These are phyloP conservation scores for Aspergillus versicolor DNA, from an alignment of 2,329 filamentous ascomycete genomes.

Conservation along the genomic window DNA sequence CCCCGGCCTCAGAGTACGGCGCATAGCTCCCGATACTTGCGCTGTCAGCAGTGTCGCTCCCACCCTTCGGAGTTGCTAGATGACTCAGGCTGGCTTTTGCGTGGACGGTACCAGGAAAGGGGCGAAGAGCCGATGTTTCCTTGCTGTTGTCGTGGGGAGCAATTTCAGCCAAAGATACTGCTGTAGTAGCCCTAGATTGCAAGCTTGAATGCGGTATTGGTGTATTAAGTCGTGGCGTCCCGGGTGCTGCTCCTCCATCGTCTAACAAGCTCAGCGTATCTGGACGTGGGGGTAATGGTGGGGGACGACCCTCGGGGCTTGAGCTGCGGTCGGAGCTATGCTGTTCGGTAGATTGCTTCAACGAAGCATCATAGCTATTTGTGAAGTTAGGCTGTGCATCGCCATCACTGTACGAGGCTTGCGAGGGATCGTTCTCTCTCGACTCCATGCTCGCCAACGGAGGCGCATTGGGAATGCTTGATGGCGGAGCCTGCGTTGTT, in stretches of 20 bases:
- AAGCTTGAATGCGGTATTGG: conserved; percentile 35
- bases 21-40: conserved; percentile 52
- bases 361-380: conserved; percentile 7
- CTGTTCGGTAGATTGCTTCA: conserved; percentile 18
- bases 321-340: conserved; percentile 18
- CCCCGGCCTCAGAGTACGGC: conserved; percentile 60
- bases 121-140: conserved; percentile 56
- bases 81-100: conserved; percentile 41
- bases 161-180: conserved; percentile 76
- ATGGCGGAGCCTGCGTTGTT: background rate
- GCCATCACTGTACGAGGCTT: conserved; percentile 1
- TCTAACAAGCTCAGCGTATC: conserved; percentile 38
- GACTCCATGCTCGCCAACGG: conserved; percentile 13
- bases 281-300: conserved; percentile 49
- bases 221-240: conserved; percentile 28
- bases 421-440: conserved; percentile 8
- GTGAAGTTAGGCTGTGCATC: background rate
- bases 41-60: conserved; percentile 52
- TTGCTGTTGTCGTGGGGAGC: conserved; percentile 70
- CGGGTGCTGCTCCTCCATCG: conserved; percentile 32
- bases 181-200: conserved; percentile 74
- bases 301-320: conserved; percentile 38
- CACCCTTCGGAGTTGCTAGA: conserved; percentile 43
- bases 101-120: conserved; percentile 29
- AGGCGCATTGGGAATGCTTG: conserved; percentile 9